A percentile compares a stretch with the other conserved stretches of the same genome.
Evolutionary conservation across 2,329 filamentous ascomycete species (phyloP).

Genomic region (Immersiporthe knoxdaviesiana): DNA sequence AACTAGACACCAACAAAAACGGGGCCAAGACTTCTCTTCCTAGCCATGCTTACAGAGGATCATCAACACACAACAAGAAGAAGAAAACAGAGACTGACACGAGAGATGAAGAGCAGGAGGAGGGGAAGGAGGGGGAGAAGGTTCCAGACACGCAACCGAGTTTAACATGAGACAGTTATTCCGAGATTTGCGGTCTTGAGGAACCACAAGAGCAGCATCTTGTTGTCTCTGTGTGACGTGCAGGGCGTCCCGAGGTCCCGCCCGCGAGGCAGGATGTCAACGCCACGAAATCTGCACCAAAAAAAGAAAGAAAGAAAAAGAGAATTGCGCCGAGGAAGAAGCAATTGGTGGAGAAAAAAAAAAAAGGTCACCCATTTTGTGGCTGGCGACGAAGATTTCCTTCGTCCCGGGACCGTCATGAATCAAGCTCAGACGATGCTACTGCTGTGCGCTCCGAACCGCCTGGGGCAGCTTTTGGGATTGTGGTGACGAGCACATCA

Average conservation of each 20-base stretch:
- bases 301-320: background rate
- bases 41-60: background rate
- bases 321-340: constrained; percentile 7
- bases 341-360: constrained; percentile 29
- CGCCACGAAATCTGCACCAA: constrained; percentile 9
- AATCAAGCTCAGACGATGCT: background rate
- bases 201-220: constrained; percentile 15
- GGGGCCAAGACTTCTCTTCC: background rate
- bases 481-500: background rate
- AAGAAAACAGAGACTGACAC: background rate
- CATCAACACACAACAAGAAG: background rate
- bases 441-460: constrained; percentile 16
- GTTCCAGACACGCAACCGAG: constrained; percentile 1
- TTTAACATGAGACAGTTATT: background rate
- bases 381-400: background rate
- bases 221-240: constrained; percentile 22
- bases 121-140: background rate
- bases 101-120: background rate
- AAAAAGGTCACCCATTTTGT: background rate
- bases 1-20: constrained; percentile 10
- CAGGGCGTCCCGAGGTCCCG: constrained; percentile 3
- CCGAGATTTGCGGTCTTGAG: constrained; percentile 8
- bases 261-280: constrained; percentile 11
- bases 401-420: background rate
- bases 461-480: background rate